These are phyloP conservation scores for Lolium perenne DNA, from an alignment of 176 grass and related monocot species.

Conservation along the genomic window DNA sequence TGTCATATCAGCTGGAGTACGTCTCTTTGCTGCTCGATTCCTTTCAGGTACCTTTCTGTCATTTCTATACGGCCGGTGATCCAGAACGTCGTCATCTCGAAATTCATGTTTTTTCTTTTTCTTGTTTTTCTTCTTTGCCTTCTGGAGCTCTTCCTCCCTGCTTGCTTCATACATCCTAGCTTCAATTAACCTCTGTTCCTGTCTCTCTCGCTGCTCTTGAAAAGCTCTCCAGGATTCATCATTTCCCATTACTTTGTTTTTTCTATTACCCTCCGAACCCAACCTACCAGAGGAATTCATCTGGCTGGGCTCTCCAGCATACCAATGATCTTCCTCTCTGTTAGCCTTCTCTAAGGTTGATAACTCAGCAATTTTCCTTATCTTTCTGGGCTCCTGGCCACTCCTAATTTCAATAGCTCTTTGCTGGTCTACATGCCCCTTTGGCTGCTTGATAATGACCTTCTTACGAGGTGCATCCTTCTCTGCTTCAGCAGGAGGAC, in stretches of 20 bases:
- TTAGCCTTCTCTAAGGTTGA: constrained; percentile 64
- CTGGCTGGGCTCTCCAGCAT: constrained; percentile 57
- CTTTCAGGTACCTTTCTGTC: constrained; percentile 83
- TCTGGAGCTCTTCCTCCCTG: constrained; percentile 73
- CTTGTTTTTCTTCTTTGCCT: constrained; percentile 89
- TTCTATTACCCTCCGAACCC: constrained; percentile 56
- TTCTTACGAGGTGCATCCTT: constrained; percentile 73
- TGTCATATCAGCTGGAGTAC: constrained; percentile 50
- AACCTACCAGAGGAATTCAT: constrained; percentile 57
- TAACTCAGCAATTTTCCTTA: constrained; percentile 78
- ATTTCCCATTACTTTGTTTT: constrained; percentile 46
- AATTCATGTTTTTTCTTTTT: constrained; percentile 97
- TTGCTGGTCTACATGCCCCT: constrained; percentile 53
- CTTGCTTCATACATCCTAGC: constrained; percentile 62
- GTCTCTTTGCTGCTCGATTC: constrained; percentile 62
- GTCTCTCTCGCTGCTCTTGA: constrained; percentile 62
- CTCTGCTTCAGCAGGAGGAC: constrained; percentile 70
- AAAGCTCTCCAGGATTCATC: constrained; percentile 60
- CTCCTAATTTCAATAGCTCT: constrained; percentile 45
- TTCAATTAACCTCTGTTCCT: constrained; percentile 66
- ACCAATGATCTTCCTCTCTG: constrained; percentile 57
- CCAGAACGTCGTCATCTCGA: constrained; percentile 80
- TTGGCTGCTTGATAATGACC: constrained; percentile 94
- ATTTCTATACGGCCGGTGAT: constrained; percentile 81
- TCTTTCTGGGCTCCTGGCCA: constrained; percentile 67